phyloP scores from a whole-genome alignment of 805 yeast genomes.

The Candida peoriensis region DNA sequence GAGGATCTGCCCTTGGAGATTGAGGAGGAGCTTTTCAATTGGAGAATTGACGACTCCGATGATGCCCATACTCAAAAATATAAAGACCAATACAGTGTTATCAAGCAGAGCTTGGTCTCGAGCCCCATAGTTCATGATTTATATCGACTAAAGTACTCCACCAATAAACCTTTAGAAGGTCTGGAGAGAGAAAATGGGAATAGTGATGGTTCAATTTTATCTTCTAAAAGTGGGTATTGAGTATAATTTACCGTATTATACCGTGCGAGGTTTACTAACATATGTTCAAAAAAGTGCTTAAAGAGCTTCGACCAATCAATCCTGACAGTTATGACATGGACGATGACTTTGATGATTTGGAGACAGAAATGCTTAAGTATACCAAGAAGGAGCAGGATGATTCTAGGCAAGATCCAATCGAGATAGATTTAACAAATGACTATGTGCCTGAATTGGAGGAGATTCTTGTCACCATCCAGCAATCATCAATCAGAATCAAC shows the following conservation, averaged over 20 bases:
- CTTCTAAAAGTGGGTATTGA: slow-evolving; percentile 25
- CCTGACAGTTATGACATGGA: slow-evolving; percentile 20
- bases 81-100: slow-evolving; percentile 15
- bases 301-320: slow-evolving; percentile 17
- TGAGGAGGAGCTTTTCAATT: slow-evolving; percentile 5
- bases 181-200: slow-evolving; percentile 6
- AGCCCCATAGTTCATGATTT: slow-evolving; percentile 36
- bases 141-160: slow-evolving; percentile 24
- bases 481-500: slow-evolving; percentile 13
- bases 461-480: slow-evolving; percentile 11
- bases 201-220: slow-evolving; percentile 13
- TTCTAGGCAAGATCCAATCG: neutral
- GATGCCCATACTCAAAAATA: neutral
- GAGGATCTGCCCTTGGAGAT: slow-evolving; percentile 1
- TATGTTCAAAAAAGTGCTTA: slow-evolving; percentile 16
- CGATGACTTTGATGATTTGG: slow-evolving; percentile 19
- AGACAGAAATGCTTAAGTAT: slow-evolving; percentile 14
- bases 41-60: slow-evolving; percentile 3
- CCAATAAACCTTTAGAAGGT: slow-evolving; percentile 17
- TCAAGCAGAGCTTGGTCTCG: slow-evolving; percentile 34
- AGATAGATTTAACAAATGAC: slow-evolving; percentile 1
- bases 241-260: slow-evolving; percentile 1
- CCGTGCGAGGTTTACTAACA: slow-evolving; percentile 28
- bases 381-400: slow-evolving; percentile 5
- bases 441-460: slow-evolving; percentile 13